These are phyloP conservation scores for Stagonosporopsis cucurbitacearum DNA, from an alignment of 2,329 filamentous ascomycete genomes.

Conservation along the genomic window DNA sequence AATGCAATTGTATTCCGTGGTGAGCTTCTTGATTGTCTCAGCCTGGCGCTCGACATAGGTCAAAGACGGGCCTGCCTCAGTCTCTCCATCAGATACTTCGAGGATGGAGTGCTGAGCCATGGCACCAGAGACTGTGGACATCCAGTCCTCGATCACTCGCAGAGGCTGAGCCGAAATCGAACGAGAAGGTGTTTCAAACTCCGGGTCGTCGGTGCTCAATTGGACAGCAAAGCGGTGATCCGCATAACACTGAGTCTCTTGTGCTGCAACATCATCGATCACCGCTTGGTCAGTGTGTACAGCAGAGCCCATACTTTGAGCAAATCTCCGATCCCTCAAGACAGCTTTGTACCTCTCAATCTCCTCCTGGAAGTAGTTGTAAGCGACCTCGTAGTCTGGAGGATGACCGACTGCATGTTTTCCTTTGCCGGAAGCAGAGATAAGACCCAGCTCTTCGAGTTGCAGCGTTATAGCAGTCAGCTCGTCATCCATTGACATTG, in stretches of 20 bases:
- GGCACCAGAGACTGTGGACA: slow-evolving; percentile 9
- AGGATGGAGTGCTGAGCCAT: background rate
- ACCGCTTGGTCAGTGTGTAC: slow-evolving; percentile 27
- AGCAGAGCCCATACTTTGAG: slow-evolving; percentile 32
- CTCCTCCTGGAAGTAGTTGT: slow-evolving; percentile 23
- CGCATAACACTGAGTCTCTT: background rate
- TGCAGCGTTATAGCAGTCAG: slow-evolving; percentile 34
- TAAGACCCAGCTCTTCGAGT: slow-evolving; percentile 29
- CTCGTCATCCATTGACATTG: slow-evolving; percentile 30
- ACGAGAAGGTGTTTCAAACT: background rate
- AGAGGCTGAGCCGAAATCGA: background rate
- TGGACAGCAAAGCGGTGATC: background rate
- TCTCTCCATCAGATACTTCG: background rate
- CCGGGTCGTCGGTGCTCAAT: background rate
- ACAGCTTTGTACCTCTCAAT: slow-evolving; percentile 20
- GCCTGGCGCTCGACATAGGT: slow-evolving; percentile 19
- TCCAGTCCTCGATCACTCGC: background rate
- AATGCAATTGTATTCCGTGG: slow-evolving; percentile 10
- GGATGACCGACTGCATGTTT: slow-evolving; percentile 24
- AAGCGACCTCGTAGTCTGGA: slow-evolving; percentile 30
- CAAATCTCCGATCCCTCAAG: slow-evolving; percentile 27
- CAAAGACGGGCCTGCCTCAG: slow-evolving; percentile 20
- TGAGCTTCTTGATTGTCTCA: slow-evolving; percentile 10
- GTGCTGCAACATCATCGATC: slow-evolving; percentile 21
- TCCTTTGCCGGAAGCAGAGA: slow-evolving; percentile 21